Percentiles rank a stretch among this genome's conserved stretches.
These are phyloP conservation scores for Phytophthora podocarpi DNA, from an alignment of 352 stramenopile genomes.

Conservation along the genomic window DNA sequence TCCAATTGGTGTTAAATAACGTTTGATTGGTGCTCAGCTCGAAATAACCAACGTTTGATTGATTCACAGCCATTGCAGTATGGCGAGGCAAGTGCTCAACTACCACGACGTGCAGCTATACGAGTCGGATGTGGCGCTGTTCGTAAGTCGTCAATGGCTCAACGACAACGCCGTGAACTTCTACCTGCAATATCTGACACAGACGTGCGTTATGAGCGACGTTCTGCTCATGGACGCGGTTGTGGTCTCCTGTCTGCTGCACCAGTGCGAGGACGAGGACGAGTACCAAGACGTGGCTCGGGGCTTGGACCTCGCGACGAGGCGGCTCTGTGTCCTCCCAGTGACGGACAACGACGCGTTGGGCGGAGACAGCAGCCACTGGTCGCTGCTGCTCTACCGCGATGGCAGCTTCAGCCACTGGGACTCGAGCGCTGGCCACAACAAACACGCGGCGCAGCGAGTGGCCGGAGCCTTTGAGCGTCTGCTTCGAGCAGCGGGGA, in stretches of 20 bases:
- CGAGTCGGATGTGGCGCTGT: constrained; percentile 77
- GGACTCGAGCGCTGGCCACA: constrained; percentile 75
- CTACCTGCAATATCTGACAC: constrained; percentile 75
- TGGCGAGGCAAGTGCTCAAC: constrained; percentile 64
- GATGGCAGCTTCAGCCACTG: constrained; percentile 58
- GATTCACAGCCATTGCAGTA: constrained; percentile 1
- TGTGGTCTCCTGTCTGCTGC: constrained; percentile 80
- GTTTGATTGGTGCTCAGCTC: too few relatives aligned
- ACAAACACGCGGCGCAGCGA: constrained; percentile 50
- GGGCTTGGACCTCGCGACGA: constrained; percentile 43
- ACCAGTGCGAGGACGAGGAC: constrained; percentile 85
- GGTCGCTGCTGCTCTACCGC: constrained; percentile 72
- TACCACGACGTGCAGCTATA: constrained; percentile 88
- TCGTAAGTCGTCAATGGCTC: constrained; percentile 63
- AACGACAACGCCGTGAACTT: constrained; percentile 89
- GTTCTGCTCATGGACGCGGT: constrained; percentile 78
- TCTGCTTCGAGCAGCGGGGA: constrained; percentile 33
- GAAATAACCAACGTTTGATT: constrained; percentile 10
- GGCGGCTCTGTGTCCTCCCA: constrained; percentile 61
- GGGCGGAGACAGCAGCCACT: constrained; percentile 65
- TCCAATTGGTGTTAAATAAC: constrained; percentile 6
- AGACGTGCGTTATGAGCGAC: constrained; percentile 33
- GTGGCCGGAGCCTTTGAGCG: constrained; percentile 48
- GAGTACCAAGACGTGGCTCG: constrained; percentile 67
- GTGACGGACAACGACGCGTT: constrained; percentile 76